Percentiles rank a stretch among this genome's conserved stretches.
phyloP scores from a whole-genome alignment of 2,329 filamentous ascomycete species.

The Penicillium sp. region DNA sequence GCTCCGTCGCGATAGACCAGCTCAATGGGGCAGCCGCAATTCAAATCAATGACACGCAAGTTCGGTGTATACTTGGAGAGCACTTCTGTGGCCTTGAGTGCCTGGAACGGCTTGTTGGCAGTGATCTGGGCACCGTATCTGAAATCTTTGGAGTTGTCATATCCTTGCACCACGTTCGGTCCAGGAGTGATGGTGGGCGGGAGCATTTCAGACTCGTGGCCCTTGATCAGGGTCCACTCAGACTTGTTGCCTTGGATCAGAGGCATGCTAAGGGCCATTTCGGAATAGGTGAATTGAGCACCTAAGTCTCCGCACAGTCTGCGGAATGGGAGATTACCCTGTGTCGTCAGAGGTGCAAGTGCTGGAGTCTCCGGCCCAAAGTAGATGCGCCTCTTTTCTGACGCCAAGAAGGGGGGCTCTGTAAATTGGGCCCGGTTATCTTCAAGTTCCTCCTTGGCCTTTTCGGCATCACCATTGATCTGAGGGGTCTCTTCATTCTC shows the following conservation, averaged over 20 bases:
- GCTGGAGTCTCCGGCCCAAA: slow-evolving; percentile 93
- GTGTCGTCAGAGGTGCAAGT: slow-evolving; percentile 92
- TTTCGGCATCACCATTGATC: slow-evolving; percentile 28
- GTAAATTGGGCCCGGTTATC: slow-evolving; percentile 80
- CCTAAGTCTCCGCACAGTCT: slow-evolving; percentile 87
- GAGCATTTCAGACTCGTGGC: slow-evolving; percentile 79
- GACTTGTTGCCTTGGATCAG: slow-evolving; percentile 86
- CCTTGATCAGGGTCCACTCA: slow-evolving; percentile 95
- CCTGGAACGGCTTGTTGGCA: slow-evolving; percentile 88
- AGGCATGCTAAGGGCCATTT: slow-evolving; percentile 95
- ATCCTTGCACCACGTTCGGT: slow-evolving; percentile 69
- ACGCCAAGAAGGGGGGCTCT: slow-evolving; percentile 87
- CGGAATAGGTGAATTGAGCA: slow-evolving; percentile 92
- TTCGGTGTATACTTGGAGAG: slow-evolving; percentile 78
- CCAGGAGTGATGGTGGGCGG: slow-evolving; percentile 69
- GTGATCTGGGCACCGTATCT: slow-evolving; percentile 93
- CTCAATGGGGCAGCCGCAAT: slow-evolving; percentile 97
- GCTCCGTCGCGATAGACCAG: slow-evolving; percentile 87
- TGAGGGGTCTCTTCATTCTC: slow-evolving; percentile 42
- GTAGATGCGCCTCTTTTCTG: slow-evolving; percentile 92
- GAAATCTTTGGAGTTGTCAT: slow-evolving; percentile 81
- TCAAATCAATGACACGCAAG: slow-evolving; percentile 89
- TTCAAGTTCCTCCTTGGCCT: slow-evolving; percentile 50
- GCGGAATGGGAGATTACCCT: slow-evolving; percentile 94
- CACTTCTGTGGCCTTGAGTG: slow-evolving; percentile 84